Conservation (phyloP, 768 basidiomycete species). For the Mycena amicta region DNA sequence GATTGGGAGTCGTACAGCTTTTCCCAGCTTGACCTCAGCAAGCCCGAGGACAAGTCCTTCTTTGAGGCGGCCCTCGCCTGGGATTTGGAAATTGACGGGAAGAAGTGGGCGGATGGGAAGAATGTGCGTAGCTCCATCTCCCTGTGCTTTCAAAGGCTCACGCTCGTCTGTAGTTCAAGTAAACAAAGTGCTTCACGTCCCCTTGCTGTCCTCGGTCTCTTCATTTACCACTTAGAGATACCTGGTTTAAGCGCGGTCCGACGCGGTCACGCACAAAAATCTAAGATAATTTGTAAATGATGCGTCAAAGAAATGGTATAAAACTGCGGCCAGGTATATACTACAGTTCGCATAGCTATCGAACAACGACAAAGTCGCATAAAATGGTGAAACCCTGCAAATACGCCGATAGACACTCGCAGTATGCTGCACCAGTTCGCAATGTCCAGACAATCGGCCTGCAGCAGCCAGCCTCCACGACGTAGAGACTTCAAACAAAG, state of each 20-base stretch:
- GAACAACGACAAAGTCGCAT: slow-evolving; percentile 3
- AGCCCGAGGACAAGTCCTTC: slow-evolving; percentile 80
- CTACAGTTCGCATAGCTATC: slow-evolving; percentile 9
- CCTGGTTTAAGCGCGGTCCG: no score
- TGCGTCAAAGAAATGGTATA: not conserved
- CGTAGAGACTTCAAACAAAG: no score
- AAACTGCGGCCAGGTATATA: no score
- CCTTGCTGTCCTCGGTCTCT: no score
- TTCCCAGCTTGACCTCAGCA: slow-evolving; percentile 73
- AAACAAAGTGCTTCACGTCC: no score
- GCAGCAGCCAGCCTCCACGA: no score
- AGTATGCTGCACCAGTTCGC: slow-evolving; percentile 38
- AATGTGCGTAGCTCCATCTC: slow-evolving; percentile 59
- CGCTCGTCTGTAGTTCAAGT: not conserved
- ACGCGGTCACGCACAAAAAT: no score
- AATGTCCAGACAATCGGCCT: slow-evolving; percentile 47
- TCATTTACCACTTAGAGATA: no score
- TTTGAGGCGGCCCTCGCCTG: slow-evolving; percentile 93
- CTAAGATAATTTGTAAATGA: no score
- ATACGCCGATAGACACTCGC: slow-evolving; percentile 10
- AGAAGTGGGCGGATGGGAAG: slow-evolving; percentile 91
- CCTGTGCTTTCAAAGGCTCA: not conserved
- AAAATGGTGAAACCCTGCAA: slow-evolving; percentile 14
- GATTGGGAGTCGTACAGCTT: slow-evolving; percentile 91
- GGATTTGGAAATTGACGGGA: slow-evolving; percentile 88